These are phyloP conservation scores for Thalassiosira mediterranea DNA, from an alignment of 352 stramenopile genomes.

Conservation along the genomic window DNA sequence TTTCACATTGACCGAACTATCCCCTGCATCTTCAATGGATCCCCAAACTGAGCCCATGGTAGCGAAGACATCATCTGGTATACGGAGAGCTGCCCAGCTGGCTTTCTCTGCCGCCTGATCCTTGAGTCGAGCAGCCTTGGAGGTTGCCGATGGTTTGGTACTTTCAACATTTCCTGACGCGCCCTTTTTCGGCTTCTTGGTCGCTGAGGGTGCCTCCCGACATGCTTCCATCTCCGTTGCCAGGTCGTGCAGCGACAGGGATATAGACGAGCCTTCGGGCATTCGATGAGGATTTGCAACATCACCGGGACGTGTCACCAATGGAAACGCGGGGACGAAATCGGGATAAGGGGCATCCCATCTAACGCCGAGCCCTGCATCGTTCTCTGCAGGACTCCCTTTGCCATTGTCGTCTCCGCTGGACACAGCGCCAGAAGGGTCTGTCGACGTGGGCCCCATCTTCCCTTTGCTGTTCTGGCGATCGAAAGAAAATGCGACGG, in stretches of 20 bases:
- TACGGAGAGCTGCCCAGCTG: constrained; percentile 20
- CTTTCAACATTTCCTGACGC: not conserved
- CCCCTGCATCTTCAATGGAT: constrained; percentile 43
- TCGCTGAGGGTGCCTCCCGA: constrained; percentile 18
- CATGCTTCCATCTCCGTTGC: constrained; percentile 52
- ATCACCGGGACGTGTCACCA: constrained; percentile 34
- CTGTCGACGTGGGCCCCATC: constrained; percentile 23
- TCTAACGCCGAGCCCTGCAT: constrained; percentile 12
- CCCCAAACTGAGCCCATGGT: constrained; percentile 35
- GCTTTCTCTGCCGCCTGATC: constrained; percentile 28
- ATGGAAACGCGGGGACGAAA: constrained; percentile 63
- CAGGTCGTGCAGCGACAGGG: constrained; percentile 48
- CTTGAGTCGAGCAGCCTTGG: constrained; percentile 14
- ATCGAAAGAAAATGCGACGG: constrained; percentile 47
- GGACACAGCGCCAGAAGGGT: not conserved
- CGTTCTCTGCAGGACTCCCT: not conserved
- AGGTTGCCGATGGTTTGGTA: constrained; percentile 3
- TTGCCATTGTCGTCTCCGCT: not conserved
- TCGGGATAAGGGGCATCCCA: constrained; percentile 78
- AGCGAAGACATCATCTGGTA: constrained; percentile 41
- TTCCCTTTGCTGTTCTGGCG: constrained; percentile 20
- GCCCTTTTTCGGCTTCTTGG: constrained; percentile 1
- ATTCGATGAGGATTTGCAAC: constrained; percentile 77
- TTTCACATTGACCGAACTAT: constrained; percentile 24
- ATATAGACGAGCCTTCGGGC: constrained; percentile 29